Base-by-base conservation (phyloP, 208 protist genomes). In the Trypanosoma cruzi region DNA sequence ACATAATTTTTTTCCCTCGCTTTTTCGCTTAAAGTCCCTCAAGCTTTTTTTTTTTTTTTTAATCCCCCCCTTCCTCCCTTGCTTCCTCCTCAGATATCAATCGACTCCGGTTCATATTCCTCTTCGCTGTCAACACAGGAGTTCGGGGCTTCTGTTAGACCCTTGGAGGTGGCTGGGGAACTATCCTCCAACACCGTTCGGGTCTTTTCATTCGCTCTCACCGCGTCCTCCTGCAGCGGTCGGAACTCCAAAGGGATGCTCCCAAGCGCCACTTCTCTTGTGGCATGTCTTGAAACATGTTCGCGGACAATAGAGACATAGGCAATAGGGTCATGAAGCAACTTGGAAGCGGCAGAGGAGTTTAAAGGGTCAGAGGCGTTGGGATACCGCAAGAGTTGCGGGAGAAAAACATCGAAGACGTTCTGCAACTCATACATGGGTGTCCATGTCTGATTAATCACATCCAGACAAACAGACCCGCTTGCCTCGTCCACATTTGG, bases 401-500 rank as follows among this genome's bases (percentile, higher is more conserved):
- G 98, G 32, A 99, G 84, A 76, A 99, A 99, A 0, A 98, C 88
- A 56, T 99, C 97, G 68, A 99, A 99, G 26, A 92, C 88, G 61
- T 94, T 90, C 67, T 87, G 81, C 65, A 90, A 73, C 82, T 95
- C 96, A 85, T 99, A 99, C 95, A 99, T 98, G 8, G 98, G 98
- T 37, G 94, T 98, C 98, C 98, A 99, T 8, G 98, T 99, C 69
- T 99, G 98, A 80, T 99, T 99, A 75, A 99, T 99, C 49, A 99
- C 98, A 75, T 99, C 98, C 16, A 99, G 86, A 81, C 98, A 99
- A 49, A 99, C 98, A 56, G 96, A 99, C 42, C 98, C 98, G 34
- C 97, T 99, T 63, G 79, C 76, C 75, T 98, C 97, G 75, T 99
- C 98, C 7, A 99, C 97, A 78, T 99, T 99, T 24, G 98, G 98